phyloP scores from a whole-genome alignment of 345 rosid genomes.

The Corchorus olitorius region DNA sequence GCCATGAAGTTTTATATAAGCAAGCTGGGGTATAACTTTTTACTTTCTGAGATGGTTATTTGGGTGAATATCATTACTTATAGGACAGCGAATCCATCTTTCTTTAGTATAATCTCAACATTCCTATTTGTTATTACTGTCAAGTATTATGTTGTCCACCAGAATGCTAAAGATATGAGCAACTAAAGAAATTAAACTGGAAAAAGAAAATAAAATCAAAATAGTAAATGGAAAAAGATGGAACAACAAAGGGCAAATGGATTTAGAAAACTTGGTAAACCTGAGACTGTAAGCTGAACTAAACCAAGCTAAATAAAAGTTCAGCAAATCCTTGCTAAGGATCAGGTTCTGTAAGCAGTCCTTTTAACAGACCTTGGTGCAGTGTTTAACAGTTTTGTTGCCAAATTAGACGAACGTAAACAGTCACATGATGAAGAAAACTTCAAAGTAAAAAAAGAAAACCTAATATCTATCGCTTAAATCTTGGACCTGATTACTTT shows the following conservation, averaged over 20 bases:
- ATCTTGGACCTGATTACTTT: neutral
- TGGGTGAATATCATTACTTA: neutral
- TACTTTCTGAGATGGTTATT: neutral
- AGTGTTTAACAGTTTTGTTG: neutral
- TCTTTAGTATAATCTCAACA: neutral
- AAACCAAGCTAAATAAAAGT: neutral
- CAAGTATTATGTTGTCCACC: neutral
- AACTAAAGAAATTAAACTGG: neutral
- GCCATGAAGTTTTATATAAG: constrained; percentile 83
- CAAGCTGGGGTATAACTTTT: constrained; percentile 69
- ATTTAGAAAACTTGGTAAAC: constrained; percentile 11
- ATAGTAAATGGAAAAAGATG: neutral
- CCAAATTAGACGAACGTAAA: neutral
- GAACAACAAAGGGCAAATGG: neutral
- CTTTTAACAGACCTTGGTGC: neutral
- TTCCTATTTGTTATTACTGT: neutral
- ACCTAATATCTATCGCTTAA: neutral
- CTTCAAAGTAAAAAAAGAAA: neutral
- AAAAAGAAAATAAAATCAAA: too few relatives aligned
- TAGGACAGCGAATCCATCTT: neutral
- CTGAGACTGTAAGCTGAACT: neutral
- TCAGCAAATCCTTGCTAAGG: neutral
- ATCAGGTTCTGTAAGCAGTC: neutral
- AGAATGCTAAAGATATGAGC: constrained; percentile 3
- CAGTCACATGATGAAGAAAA: neutral